phyloP scores from a whole-genome alignment of 768 basidiomycete genomes.

The Tulasnella sp. region DNA sequence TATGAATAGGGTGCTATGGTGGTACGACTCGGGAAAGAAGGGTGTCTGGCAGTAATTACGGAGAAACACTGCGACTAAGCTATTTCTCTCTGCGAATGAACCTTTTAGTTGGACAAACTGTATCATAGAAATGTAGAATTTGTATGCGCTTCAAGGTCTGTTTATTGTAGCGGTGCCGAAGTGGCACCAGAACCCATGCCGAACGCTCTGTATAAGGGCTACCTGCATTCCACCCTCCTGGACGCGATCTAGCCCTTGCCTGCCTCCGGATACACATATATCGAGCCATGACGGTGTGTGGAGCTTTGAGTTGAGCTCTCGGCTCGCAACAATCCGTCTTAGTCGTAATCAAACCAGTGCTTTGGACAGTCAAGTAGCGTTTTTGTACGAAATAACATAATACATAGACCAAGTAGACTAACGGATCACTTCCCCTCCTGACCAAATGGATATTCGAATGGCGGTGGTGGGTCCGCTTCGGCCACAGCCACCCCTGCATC shows the following conservation, averaged over 20 bases:
- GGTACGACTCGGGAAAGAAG: neutral
- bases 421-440: neutral
- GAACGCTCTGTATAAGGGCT: too few species aligned
- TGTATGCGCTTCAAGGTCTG: too few species aligned
- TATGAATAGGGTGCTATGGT: neutral
- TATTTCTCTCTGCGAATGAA: neutral
- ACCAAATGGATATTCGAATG: conserved; percentile 29
- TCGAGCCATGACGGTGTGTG: too few species aligned
- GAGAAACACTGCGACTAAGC: neutral
- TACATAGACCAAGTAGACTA: neutral
- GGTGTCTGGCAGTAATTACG: neutral
- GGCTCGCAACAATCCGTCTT: neutral
- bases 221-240: too few species aligned
- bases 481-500: neutral
- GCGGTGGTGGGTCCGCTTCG: conserved; percentile 29
- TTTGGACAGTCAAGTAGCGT: neutral
- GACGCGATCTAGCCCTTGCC: too few species aligned
- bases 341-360: neutral
- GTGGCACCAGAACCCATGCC: too few species aligned
- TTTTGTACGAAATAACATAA: conserved; percentile 5
- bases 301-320: neutral
- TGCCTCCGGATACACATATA: too few species aligned
- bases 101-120: neutral
- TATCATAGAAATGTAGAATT: too few species aligned
- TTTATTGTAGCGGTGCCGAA: too few species aligned